These are phyloP conservation scores for Myxozyma nipponensis DNA, from an alignment of 805 yeast species.

Conservation along the genomic window DNA sequence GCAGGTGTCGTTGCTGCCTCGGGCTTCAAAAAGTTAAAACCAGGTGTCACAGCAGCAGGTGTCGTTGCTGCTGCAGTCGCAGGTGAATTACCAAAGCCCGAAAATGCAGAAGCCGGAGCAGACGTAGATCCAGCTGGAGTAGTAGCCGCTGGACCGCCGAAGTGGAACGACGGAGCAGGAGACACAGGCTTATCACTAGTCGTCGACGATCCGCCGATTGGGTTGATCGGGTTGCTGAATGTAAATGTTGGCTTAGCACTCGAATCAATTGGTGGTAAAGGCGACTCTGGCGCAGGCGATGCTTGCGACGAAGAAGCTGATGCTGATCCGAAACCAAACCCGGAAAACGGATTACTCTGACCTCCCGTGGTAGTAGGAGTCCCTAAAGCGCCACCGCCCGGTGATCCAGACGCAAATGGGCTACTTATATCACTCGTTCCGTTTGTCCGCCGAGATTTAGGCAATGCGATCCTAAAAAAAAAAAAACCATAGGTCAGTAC, in stretches of 20 bases:
- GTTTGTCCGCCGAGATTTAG: constrained; percentile 6
- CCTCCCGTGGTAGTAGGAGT: constrained; percentile 1
- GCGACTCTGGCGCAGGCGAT: background rate
- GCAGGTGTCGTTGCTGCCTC: no score
- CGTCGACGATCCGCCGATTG: background rate
- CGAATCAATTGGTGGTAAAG: background rate
- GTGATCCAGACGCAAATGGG: background rate
- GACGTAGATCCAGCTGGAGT: background rate
- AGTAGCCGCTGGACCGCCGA: background rate
- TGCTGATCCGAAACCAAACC: background rate
- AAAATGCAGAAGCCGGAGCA: no score
- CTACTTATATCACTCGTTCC: background rate
- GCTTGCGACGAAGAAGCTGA: background rate
- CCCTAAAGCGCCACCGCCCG: no score
- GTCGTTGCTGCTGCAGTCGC: constrained; percentile 6
- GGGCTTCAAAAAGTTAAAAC: no score
- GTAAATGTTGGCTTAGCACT: background rate
- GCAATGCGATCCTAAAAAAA: constrained; percentile 14
- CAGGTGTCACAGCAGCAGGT: no score
- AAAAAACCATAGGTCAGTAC: background rate
- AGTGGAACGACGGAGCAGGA: constrained; percentile 3
- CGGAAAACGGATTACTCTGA: constrained; percentile 6
- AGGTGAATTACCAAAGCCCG: no score
- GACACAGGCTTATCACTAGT: background rate
- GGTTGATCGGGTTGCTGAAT: background rate